Base-by-base conservation (phyloP, 768 basidiomycete genomes). In the Serendipita indica region DNA sequence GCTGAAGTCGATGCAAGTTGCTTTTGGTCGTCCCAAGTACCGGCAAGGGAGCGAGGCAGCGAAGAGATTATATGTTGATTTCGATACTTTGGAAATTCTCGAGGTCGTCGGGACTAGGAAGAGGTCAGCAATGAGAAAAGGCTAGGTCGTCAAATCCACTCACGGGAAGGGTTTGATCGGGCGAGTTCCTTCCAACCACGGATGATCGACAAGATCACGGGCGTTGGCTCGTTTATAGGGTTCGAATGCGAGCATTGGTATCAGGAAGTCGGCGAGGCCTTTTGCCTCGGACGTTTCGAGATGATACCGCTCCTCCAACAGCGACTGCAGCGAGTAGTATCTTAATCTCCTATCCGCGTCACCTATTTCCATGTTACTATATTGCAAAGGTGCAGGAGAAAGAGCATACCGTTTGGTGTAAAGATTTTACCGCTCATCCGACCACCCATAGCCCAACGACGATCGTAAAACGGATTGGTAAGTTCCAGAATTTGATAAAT, bases 401-500 rank as follows among this genome's bases (percentile, higher is more conserved):
- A 14, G 33, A 46, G 75, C 76, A 58, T 52, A 79, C 84, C 84
- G 63, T 74, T 71, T 63, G 79, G 77, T 63, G 87, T 89, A 68
- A 94, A 94, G 62, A 94, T 69, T 65, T 94, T 89, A 58, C 83
- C 77, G 63, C 84, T 86, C 68, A 84, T 91, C 65, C 81, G 84
- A 32, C 92, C 91, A 25, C 82, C 83, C 77, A 85, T 81, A 72
- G 89, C 91, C 41, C 49, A 54, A 84, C 75, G 52, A 81, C 78
- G 27, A 82, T 65, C 13, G 80, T 72, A 54, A 62, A 84, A 81
- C 70, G 91, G 86, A 33, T 91, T 91, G 60, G 93, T 72, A 7
- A 96, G 74, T 73, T 96, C 92, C 59, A 93, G 84, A 62, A 94
- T 89, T 72, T 93, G 91, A 33, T 92, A 92, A 78, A 93, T 81